Evolutionary conservation across 2,329 filamentous ascomycete genomes (phyloP).

Genomic region (Cercospora berteroae): DNA sequence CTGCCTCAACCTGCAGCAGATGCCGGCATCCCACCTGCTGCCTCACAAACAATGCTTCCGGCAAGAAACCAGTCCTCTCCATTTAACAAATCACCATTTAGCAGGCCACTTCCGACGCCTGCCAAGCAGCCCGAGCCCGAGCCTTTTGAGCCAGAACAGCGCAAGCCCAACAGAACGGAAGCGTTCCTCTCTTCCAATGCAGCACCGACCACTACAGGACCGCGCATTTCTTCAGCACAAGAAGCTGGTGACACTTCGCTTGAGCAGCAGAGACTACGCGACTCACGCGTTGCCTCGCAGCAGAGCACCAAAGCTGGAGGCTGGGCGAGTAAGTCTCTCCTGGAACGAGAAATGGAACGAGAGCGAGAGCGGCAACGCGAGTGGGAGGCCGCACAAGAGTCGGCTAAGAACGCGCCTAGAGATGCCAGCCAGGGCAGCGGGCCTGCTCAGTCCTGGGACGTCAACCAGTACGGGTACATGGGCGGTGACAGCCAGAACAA

Average conservation of each 20-base stretch:
- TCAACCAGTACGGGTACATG: conserved; percentile 73
- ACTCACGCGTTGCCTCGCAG: conserved; percentile 59
- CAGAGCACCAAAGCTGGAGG: conserved; percentile 61
- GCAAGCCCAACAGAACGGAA: conserved; percentile 53
- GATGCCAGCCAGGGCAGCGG: conserved; percentile 61
- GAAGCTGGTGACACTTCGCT: conserved; percentile 46
- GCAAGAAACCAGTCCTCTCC: conserved; percentile 53
- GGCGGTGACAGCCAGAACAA: conserved; percentile 73
- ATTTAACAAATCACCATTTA: conserved; percentile 23
- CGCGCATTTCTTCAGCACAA: conserved; percentile 42
- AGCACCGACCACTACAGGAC: conserved; percentile 47
- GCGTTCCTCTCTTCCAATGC: conserved; percentile 58
- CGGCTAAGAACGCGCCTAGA: conserved; percentile 56
- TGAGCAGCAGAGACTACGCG: conserved; percentile 59
- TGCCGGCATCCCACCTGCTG: neutral
- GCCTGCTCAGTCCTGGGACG: conserved; percentile 71
- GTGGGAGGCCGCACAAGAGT: conserved; percentile 74
- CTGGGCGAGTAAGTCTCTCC: conserved; percentile 66
- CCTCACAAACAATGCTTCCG: conserved; percentile 35
- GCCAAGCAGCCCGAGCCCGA: conserved; percentile 20
- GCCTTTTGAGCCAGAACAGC: conserved; percentile 26
- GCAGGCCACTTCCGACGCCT: conserved; percentile 31
- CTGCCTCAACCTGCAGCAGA: conserved; percentile 24
- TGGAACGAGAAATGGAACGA: conserved; percentile 78
- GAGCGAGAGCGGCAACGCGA: conserved; percentile 73